Evolutionary conservation across 1,139 yeast species (phyloP).

Genomic region (Lodderomyces pseudojiufengensis): DNA sequence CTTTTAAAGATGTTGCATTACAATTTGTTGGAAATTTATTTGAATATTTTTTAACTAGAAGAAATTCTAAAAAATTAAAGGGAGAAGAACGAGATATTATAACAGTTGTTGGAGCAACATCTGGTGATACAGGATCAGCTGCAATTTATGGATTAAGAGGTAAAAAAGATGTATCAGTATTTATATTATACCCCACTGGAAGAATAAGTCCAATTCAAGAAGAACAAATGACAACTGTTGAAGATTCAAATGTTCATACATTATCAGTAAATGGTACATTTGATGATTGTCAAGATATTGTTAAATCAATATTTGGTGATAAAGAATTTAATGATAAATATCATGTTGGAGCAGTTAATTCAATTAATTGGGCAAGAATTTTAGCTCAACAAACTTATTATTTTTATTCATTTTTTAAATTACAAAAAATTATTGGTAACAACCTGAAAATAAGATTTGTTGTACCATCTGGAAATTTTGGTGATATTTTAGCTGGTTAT

Average conservation of each 20-base stretch:
- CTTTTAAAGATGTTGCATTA: conserved; percentile 96
- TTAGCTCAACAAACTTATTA: conserved; percentile 96
- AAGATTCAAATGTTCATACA: conserved; percentile 90
- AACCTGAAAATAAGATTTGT: conserved; percentile 67
- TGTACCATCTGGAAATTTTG: conserved; percentile 97
- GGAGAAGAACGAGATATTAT: conserved; percentile 66
- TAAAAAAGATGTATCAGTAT: conserved; percentile 93
- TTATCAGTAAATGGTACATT: conserved; percentile 92
- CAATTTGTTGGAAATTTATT: conserved; percentile 96
- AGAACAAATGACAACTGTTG: conserved; percentile 98
- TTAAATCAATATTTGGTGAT: conserved; percentile 90
- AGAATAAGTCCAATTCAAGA: conserved; percentile 97
- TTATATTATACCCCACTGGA: conserved; percentile 94
- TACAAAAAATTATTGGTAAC: conserved; percentile 35
- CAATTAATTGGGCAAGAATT: conserved; percentile 98
- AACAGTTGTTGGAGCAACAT: conserved; percentile 98
- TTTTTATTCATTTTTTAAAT: conserved; percentile 84
- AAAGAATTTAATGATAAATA: conserved; percentile 78
- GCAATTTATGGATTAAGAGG: conserved; percentile 97
- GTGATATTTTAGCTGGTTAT: conserved; percentile 95
- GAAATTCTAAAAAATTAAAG: conserved; percentile 60
- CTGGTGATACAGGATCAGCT: conserved; percentile 99
- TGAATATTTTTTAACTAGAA: conserved; percentile 82
- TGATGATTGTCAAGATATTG: conserved; percentile 97
- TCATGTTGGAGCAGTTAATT: conserved; percentile 96